phyloP scores from a whole-genome alignment of 306 rosid genomes.

The Trifolium pratense region DNA sequence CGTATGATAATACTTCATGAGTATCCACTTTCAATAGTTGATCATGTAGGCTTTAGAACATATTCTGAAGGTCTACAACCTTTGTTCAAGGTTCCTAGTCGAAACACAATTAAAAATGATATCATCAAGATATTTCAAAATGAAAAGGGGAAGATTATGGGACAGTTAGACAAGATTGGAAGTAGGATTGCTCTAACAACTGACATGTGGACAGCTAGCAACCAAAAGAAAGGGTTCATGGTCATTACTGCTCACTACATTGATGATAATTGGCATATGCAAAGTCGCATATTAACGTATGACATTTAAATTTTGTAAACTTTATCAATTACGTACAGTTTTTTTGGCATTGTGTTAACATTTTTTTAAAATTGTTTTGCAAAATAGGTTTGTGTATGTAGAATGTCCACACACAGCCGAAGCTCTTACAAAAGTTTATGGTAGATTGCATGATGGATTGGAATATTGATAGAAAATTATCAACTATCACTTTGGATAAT shows the following conservation, averaged over 20 bases:
- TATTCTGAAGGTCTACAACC: not conserved
- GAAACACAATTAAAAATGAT: not conserved
- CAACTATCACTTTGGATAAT: too few relatives aligned
- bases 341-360: too few relatives aligned
- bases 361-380: not conserved
- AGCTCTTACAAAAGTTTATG: too few relatives aligned
- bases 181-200: not conserved
- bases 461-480: too few relatives aligned
- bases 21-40: not conserved
- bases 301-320: too few relatives aligned
- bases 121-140: not conserved
- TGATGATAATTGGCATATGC: constrained; percentile 4
- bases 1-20: not conserved
- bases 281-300: not conserved
- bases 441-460: too few relatives aligned
- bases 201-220: not conserved
- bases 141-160: not conserved
- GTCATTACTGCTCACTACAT: not conserved
- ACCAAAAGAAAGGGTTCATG: constrained; percentile 14
- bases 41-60: not conserved
- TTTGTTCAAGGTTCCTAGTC: not conserved
- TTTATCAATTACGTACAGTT: too few relatives aligned
- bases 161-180: not conserved
- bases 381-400: constrained; percentile 1
- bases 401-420: not conserved